Evolutionary conservation across 2,329 filamentous ascomycete genomes (phyloP), one percentile per base, ranked within the genome.

Genomic region (Colletotrichum salicis): DNA sequence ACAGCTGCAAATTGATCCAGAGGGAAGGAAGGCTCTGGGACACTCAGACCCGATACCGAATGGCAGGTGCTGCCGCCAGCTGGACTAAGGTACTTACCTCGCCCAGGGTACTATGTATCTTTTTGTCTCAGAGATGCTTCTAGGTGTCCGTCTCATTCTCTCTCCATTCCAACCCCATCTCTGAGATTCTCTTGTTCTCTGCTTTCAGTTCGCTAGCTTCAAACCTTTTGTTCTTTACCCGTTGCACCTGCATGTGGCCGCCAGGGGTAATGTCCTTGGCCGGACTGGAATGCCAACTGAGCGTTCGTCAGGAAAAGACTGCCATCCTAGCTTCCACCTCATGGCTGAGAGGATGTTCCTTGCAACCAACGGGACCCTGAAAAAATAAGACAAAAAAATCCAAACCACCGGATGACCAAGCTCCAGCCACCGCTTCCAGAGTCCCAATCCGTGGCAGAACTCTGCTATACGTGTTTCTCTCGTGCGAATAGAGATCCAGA

Each of bases 301-400:
- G 56, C 29, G 60, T 61, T 11, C 24, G 6, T 54, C 57, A 48
- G 54, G 31, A 51, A 51, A 45, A 66, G 52, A 48, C n/a, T 24
- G 57, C 29, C 63, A 55, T 67, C 68, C 65, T 54, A 64, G 65
- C 59, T 54, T 4, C 22, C 59, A 15, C 66, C 45, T 69, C 24
- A 37, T 52, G 45, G 35, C 59, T 52, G 51, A 60, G 54, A 64
- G 70, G 59, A 70, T 71, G 27, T 69, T 71, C 70, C 70, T 61
- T 71, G 70, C 55, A 48, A 22, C 41, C 22, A 4, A 29, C 31
- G 27, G 55, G 70, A 70, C 70, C 70, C 70, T 71, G 65, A 69
- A 69, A 64, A 59, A 48, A n/a, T n/a, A 11, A 48, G 41, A 48
- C 41, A 48, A 48, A 57, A 56, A 56, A 31, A 41, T 41, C 33